These are phyloP conservation scores for Oryza glumipatula DNA, from an alignment of 176 grass and related monocot species.

Conservation along the genomic window DNA sequence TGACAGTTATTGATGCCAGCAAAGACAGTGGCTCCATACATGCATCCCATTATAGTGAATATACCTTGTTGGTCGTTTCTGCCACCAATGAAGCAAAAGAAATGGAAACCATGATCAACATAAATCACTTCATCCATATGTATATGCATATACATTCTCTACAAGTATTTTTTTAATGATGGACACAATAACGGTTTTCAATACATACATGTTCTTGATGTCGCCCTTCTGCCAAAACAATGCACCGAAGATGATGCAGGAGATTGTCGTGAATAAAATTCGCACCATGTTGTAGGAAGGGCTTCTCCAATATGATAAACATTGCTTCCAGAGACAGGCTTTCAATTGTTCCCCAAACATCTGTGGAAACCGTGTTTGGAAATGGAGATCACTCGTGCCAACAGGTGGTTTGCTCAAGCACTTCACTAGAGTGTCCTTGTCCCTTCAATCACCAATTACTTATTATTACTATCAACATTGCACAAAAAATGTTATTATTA, in stretches of 20 bases:
- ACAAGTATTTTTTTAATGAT: too few relatives aligned
- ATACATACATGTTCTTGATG: constrained; percentile 52
- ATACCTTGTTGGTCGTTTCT: constrained; percentile 69
- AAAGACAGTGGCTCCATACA: constrained; percentile 55
- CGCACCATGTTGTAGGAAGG: constrained; percentile 76
- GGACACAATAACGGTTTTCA: too few relatives aligned
- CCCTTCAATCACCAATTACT: constrained; percentile 55
- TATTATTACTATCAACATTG: neutral
- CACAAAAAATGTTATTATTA: neutral
- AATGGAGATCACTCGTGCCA: constrained; percentile 52
- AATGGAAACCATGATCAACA: too few relatives aligned
- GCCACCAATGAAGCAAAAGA: neutral
- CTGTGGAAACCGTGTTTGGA: constrained; percentile 62
- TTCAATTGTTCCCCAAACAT: constrained; percentile 65
- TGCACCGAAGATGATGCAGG: constrained; percentile 34
- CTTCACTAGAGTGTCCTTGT: constrained; percentile 52
- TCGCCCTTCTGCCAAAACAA: constrained; percentile 67
- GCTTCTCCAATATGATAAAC: constrained; percentile 80
- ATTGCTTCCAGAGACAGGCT: constrained; percentile 87
- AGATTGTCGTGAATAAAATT: constrained; percentile 41
- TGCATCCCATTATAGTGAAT: constrained; percentile 74
- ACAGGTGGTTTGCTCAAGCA: constrained; percentile 48
- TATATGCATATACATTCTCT: too few relatives aligned
- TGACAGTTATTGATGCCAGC: constrained; percentile 62
- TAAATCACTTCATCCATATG: too few relatives aligned